Evolutionary conservation across 495 filamentous ascomycete genomes (phyloP), one percentile per base, ranked within the genome.

Genomic region (Glonium stellatum): DNA sequence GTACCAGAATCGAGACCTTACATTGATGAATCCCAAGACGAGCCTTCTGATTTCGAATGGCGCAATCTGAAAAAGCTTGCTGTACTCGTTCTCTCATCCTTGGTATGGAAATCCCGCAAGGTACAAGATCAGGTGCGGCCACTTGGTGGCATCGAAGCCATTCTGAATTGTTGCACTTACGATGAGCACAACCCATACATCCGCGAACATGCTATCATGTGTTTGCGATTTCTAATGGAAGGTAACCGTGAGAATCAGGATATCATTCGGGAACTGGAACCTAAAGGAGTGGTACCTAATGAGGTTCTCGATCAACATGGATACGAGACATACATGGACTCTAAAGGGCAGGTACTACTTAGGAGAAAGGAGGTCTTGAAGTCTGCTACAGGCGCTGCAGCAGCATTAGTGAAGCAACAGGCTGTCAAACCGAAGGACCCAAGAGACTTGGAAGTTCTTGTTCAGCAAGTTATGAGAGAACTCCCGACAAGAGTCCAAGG

Each of bases 141-240:
- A 25, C 80, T 88, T 63, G 89, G 88, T 49, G 91, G 91, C 36
- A 85, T 97, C 35, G 86, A 93, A 62, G 82, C 83, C 9, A 80
- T 97, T n/a, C 80, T 97, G 4, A 85, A 84, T 63, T 97, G 91
- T 75, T 95, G 88, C 62, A 80, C 81, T 39, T 90, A 87, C 59
- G 91, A 97, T 65, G 87, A 87, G 50, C 82, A 95, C 70, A 95
- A 96, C 67, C 87, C 88, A 1, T 95, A 90, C 63, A 89, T 92
- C 58, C 84, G 90, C 61, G 91, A 97, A 69, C 89, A 93, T 65
- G 90, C 90, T 2, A 88, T 92, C 56, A 88, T 97, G 77, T 91
- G 88, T 60, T 77, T 97, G 46, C 89, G 92, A 66, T 96, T 91
- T 75, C 73, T 93, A 53, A 82, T 95, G 68, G 91, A 97, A 67